Evolutionary conservation across 2,329 filamentous ascomycete species (phyloP).

Genomic region (Rutstroemia sp.): DNA sequence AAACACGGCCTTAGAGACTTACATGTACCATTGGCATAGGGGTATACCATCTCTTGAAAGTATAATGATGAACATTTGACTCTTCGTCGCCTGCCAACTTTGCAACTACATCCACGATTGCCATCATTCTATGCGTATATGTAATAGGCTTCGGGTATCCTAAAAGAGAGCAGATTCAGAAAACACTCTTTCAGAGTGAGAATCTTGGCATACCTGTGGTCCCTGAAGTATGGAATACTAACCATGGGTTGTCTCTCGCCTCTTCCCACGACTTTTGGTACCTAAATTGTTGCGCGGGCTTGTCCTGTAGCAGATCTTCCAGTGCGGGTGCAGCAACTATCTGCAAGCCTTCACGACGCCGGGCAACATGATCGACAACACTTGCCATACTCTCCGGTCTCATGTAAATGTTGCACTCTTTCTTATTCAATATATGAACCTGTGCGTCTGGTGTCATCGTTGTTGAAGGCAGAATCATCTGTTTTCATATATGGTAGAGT

Average conservation of each 20-base stretch:
- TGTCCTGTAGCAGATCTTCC: neutral
- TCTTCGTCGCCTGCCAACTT: neutral
- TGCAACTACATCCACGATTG: slow-evolving; percentile 3
- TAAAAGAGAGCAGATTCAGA: neutral
- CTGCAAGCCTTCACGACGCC: neutral
- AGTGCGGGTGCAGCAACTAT: neutral
- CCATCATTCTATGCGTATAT: slow-evolving; percentile 11
- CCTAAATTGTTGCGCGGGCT: neutral
- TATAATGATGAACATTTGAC: neutral
- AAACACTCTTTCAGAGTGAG: neutral
- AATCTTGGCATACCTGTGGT: neutral
- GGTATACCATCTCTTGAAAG: slow-evolving; percentile 2
- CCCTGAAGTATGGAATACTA: slow-evolving; percentile 10
- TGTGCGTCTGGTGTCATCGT: slow-evolving; percentile 1
- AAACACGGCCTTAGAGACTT: neutral
- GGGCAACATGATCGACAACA: neutral
- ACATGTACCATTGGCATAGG: slow-evolving; percentile 6
- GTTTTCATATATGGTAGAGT: neutral
- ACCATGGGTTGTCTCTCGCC: slow-evolving; percentile 3
- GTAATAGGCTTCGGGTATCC: slow-evolving; percentile 1
- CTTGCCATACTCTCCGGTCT: neutral
- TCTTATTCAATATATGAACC: neutral
- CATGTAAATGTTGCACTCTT: neutral
- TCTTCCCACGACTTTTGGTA: neutral
- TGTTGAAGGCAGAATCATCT: slow-evolving; percentile 1